phyloP scores from a whole-genome alignment of 2,329 filamentous ascomycete genomes.

The Aphanoascus verrucosus region DNA sequence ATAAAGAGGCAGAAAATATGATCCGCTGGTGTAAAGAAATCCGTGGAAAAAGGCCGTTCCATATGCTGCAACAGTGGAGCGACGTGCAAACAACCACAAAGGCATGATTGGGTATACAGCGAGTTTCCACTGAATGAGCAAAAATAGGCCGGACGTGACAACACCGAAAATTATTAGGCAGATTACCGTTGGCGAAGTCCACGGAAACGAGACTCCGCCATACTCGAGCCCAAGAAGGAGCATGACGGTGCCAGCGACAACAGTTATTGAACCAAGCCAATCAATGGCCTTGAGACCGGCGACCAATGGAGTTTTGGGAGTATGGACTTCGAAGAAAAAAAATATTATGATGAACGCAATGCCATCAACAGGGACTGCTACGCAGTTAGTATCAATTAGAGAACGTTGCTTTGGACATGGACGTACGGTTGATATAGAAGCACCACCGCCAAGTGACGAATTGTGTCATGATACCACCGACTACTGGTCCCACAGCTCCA shows the following conservation, averaged over 20 bases:
- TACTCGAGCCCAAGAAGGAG: conserved; percentile 77
- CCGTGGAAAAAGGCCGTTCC: conserved; percentile 61
- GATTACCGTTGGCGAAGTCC: conserved; percentile 63
- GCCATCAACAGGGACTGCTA: conserved; percentile 47
- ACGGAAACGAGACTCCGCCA: conserved; percentile 64
- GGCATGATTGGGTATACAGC: conserved; percentile 68
- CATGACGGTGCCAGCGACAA: conserved; percentile 69
- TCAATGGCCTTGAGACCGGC: conserved; percentile 52
- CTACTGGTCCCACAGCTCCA: conserved; percentile 18
- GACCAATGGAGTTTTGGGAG: conserved; percentile 47
- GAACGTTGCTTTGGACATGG: conserved; percentile 20
- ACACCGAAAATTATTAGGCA: conserved; percentile 67
- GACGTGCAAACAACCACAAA: conserved; percentile 54
- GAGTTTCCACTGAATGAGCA: conserved; percentile 58
- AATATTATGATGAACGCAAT: conserved; percentile 44
- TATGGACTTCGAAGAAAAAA: conserved; percentile 52
- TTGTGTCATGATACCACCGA: conserved; percentile 35
- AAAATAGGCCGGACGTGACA: conserved; percentile 53
- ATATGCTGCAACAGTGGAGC: conserved; percentile 57
- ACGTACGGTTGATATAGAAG: conserved; percentile 47
- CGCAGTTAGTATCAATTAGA: background rate
- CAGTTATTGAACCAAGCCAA: conserved; percentile 46
- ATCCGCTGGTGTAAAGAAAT: conserved; percentile 63
- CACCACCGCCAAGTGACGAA: conserved; percentile 52
- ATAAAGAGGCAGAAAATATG: conserved; percentile 76